Base-by-base conservation (phyloP, 805 yeast genomes). In the Zygosaccharomyces rouxii region DNA sequence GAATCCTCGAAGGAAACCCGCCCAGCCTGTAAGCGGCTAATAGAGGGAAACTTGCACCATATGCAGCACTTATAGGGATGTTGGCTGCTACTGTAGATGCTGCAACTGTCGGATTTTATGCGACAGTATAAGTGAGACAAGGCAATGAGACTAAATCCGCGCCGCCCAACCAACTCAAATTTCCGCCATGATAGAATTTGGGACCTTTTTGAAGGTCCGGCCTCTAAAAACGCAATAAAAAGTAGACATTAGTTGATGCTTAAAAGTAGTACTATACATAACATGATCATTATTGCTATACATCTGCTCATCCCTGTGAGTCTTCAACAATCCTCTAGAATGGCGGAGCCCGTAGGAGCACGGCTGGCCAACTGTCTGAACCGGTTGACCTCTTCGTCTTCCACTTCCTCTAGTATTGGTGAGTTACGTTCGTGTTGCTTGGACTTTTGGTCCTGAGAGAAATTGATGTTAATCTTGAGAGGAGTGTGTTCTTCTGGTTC, bases 341-440 rank as follows among this genome's bases (percentile, higher is more conserved):
- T 55, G 1, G 69, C 57, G 11, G 53, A 50, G 1, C 63, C 60
- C 9, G 45, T 53, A 5, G 68, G 66, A 7, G 61, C 52, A 13
- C 53, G 54, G 41, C 46, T 38, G 11, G 63, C 44, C 3, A 63
- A 59, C 23, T 49, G 49, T 26, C 55, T 55, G 51, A 59, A 67
- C 31, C 70, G 57, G 19, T 50, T 48, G 5, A 55, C 42, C 31
- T 67, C 69, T 44, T 56, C 70, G 47, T 67, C 71, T 33, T 64
- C 68, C 4, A 67, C 62, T 14, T 66, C 69, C 46, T 65, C 70
- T 11, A 67, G 49, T 1, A 57, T 48, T 5, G 64, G 57, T 6
- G 65, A 59, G 9, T 19, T 29, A 5, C 30, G 28, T 13, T 51
- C 21, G 14, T 25, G 28, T 11, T 14, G 30, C 23, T 14, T 9